These are phyloP conservation scores for Fusarium metavorans DNA, from an alignment of 2,329 filamentous ascomycete genomes.

Conservation along the genomic window DNA sequence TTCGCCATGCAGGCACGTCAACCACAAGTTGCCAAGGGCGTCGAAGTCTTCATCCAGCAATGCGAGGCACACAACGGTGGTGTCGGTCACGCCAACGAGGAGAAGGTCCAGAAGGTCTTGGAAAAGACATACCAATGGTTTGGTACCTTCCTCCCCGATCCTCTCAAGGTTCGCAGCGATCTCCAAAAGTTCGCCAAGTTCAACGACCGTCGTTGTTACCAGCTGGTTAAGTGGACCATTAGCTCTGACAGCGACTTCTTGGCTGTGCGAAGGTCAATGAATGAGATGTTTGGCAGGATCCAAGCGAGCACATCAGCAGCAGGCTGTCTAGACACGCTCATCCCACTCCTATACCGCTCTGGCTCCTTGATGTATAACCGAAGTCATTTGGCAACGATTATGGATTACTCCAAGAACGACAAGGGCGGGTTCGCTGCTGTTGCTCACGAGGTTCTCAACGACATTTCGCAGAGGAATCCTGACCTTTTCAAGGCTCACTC, in stretches of 20 bases:
- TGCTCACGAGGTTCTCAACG: conserved; percentile 89
- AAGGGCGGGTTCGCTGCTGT: conserved; percentile 81
- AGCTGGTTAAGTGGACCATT: conserved; percentile 88
- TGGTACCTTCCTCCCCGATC: conserved; percentile 81
- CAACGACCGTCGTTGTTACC: conserved; percentile 90
- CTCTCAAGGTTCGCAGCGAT: conserved; percentile 77
- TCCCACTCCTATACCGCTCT: conserved; percentile 84
- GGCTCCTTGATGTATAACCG: conserved; percentile 91
- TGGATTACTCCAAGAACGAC: conserved; percentile 87
- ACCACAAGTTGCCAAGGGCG: conserved; percentile 76
- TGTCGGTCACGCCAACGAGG: conserved; percentile 78
- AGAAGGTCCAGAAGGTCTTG: conserved; percentile 77
- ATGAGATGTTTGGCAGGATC: conserved; percentile 86
- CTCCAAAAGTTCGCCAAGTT: conserved; percentile 91
- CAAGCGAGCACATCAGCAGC: conserved; percentile 71
- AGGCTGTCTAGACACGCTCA: conserved; percentile 81
- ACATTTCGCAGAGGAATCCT: conserved; percentile 90
- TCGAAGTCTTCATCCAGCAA: conserved; percentile 82
- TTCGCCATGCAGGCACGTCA: conserved; percentile 87
- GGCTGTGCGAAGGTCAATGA: conserved; percentile 89
- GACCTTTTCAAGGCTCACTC: conserved; percentile 94
- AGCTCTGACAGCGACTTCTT: conserved; percentile 90
- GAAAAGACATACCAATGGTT: conserved; percentile 80
- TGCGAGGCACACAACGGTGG: conserved; percentile 94
- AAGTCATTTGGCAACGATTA: conserved; percentile 91